These are phyloP conservation scores for Lolium rigidum DNA, from an alignment of 176 grass and related monocot species.

Conservation along the genomic window DNA sequence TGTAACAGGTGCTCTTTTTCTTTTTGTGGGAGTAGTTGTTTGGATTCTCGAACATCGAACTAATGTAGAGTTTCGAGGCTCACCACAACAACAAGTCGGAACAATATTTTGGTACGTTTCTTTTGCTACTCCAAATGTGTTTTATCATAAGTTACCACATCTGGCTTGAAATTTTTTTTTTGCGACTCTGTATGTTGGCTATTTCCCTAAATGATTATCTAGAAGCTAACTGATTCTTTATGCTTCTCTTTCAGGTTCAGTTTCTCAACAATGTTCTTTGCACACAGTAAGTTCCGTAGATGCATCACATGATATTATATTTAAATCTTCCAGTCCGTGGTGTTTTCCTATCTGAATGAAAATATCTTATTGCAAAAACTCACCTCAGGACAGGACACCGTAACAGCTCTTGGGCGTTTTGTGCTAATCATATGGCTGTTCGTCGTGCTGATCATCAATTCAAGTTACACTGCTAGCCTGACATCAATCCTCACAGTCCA, in stretches of 20 bases:
- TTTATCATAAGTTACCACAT: not conserved
- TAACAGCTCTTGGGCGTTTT: no score
- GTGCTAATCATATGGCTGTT: no score
- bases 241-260: not conserved
- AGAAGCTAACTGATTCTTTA: no score
- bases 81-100: constrained; percentile 56
- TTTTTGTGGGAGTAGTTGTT: constrained; percentile 74
- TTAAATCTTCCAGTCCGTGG: constrained; percentile 25
- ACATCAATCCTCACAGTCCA: no score
- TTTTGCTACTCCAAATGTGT: not conserved
- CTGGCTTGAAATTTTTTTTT: not conserved
- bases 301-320: not conserved
- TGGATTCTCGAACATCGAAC: constrained; percentile 83
- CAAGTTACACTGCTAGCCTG: no score
- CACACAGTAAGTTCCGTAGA: not conserved
- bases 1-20: constrained; percentile 66
- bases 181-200: not conserved
- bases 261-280: no score
- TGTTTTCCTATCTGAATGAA: constrained; percentile 14
- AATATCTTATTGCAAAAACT: constrained; percentile 7
- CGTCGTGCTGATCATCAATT: no score
- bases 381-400: no score
- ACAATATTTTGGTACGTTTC: constrained; percentile 71
- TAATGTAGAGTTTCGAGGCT: constrained; percentile 74
- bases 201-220: not conserved